Conservation (phyloP, 2,329 filamentous ascomycete species). For the Colletotrichum cordylinicola region DNA sequence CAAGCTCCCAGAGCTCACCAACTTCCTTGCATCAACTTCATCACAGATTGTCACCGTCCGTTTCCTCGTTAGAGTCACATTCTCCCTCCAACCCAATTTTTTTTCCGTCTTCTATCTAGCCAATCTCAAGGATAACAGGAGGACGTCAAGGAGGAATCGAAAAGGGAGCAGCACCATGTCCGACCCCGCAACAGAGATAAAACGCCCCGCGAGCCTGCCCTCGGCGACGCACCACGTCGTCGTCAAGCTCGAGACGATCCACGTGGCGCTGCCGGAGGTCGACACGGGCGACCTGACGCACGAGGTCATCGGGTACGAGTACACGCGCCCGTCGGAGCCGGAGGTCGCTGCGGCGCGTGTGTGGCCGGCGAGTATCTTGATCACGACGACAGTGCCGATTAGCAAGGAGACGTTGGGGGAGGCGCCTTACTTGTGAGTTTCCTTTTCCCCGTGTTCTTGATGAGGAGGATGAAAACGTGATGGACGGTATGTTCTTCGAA, state of each 20-base stretch:
- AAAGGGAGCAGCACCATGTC: neutral
- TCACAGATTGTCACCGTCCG: neutral
- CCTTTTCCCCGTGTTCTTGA: neutral
- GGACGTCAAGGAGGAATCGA: neutral
- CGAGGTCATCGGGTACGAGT: slow-evolving; percentile 22
- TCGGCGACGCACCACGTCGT: slow-evolving; percentile 21
- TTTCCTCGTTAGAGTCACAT: neutral
- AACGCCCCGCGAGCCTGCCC: slow-evolving; percentile 12
- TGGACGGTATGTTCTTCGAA: neutral
- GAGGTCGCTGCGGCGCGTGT: slow-evolving; percentile 19
- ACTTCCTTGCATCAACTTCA: neutral
- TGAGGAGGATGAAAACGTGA: fast-evolving
- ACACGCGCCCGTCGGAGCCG: slow-evolving; percentile 10
- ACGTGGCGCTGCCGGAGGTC: slow-evolving; percentile 13
- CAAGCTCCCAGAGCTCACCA: neutral
- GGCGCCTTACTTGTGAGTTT: slow-evolving; percentile 26
- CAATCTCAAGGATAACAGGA: neutral
- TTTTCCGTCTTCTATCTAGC: fast-evolving
- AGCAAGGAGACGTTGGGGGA: slow-evolving; percentile 19
- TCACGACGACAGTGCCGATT: slow-evolving; percentile 28
- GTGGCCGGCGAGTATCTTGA: slow-evolving; percentile 29
- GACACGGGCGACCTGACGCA: slow-evolving; percentile 14
- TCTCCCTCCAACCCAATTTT: fast-evolving
- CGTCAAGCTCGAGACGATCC: slow-evolving; percentile 25
- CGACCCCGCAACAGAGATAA: slow-evolving; percentile 8